These are phyloP conservation scores for Rhinocladiella similis DNA, from an alignment of 2,329 filamentous ascomycete species.

Conservation along the genomic window DNA sequence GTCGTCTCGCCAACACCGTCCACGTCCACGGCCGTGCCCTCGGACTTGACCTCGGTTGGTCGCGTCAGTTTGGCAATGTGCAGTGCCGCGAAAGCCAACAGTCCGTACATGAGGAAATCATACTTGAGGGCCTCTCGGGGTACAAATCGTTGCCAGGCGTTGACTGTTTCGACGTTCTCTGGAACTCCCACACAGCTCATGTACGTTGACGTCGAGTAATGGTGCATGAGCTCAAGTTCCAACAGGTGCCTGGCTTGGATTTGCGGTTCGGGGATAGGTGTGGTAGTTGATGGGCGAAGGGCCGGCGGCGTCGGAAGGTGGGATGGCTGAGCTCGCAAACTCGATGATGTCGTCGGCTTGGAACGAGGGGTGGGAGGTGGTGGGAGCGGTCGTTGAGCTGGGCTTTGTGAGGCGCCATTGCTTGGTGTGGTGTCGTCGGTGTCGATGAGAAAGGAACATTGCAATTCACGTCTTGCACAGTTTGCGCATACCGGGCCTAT, in stretches of 20 bases:
- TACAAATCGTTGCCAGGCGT: conserved; percentile 38
- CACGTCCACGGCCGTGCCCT: conserved; percentile 12
- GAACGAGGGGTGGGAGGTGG: too few species aligned
- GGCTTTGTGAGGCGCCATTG: neutral
- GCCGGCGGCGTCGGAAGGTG: too few species aligned
- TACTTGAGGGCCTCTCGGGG: conserved; percentile 40
- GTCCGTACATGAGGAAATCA: conserved; percentile 42
- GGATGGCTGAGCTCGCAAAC: too few species aligned
- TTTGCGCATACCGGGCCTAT: conserved; percentile 41
- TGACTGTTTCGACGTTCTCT: conserved; percentile 30
- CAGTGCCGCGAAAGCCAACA: conserved; percentile 38
- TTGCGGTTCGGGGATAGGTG: conserved; percentile 9
- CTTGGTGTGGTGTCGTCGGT: neutral
- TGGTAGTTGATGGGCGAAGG: too few species aligned
- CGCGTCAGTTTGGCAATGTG: conserved; percentile 29
- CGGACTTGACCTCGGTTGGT: conserved; percentile 23
- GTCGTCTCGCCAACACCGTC: neutral
- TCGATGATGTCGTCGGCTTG: too few species aligned
- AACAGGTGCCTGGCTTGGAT: conserved; percentile 31
- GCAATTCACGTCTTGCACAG: conserved; percentile 38
- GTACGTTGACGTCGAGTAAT: conserved; percentile 48
- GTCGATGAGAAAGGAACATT: conserved; percentile 33
- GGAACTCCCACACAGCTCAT: conserved; percentile 42
- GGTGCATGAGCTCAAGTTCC: conserved; percentile 55
- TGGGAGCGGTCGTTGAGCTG: neutral